phyloP scores from a whole-genome alignment of 305 asterid genomes.

The Fraxinus dipetala region DNA sequence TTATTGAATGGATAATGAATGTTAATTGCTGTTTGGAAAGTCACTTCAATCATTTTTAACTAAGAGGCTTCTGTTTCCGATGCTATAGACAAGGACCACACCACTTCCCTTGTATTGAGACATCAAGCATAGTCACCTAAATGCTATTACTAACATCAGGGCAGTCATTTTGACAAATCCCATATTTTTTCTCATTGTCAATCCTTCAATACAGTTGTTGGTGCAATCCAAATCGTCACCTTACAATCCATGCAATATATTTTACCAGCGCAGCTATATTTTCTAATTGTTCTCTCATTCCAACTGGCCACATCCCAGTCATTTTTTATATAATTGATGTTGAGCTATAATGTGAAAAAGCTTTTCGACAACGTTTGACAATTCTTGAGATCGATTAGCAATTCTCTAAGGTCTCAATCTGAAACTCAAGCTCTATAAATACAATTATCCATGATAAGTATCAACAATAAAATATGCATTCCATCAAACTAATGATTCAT shows the following conservation, averaged over 20 bases:
- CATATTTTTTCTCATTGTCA: neutral
- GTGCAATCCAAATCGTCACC: neutral
- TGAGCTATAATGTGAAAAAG: neutral
- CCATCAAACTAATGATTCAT: conserved; percentile 10
- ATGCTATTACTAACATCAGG: neutral
- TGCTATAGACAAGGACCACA: neutral
- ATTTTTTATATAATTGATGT: neutral
- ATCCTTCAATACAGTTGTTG: neutral
- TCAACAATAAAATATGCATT: neutral
- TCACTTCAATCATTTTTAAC: neutral
- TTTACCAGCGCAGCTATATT: neutral
- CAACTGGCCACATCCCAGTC: neutral
- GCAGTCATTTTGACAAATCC: neutral
- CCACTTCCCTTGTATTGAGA: conserved; percentile 1
- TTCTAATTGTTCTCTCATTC: neutral
- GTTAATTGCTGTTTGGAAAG: neutral
- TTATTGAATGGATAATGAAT: neutral
- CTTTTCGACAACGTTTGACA: neutral
- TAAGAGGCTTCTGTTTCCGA: neutral
- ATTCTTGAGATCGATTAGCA: neutral
- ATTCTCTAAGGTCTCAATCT: neutral
- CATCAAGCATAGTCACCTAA: conserved; percentile 6
- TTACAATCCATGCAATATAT: neutral
- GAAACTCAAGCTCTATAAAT: too few relatives aligned
- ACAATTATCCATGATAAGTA: too few relatives aligned